A percentile compares a stretch with the other conserved stretches of the same genome.
These are phyloP conservation scores for Rhamnella rubrinervis DNA, from an alignment of 331 rosid species.

Conservation along the genomic window DNA sequence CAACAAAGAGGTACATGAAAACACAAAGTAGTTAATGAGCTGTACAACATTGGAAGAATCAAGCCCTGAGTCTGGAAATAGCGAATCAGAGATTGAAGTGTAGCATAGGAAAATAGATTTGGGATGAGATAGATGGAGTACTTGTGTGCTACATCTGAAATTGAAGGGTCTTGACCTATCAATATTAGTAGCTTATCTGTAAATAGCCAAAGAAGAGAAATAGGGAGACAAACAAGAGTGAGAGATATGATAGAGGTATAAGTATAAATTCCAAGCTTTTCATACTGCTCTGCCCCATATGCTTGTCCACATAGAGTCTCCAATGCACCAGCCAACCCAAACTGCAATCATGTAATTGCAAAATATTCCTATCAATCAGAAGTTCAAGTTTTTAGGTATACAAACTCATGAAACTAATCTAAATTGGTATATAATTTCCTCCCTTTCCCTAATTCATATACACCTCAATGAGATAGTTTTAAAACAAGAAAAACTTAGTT, in stretches of 20 bases:
- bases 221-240: conserved; percentile 20
- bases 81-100: conserved; percentile 24
- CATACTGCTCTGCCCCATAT: conserved; percentile 26
- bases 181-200: conserved; percentile 12
- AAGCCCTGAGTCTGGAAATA: conserved; percentile 26
- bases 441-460: too few relatives aligned
- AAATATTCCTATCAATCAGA: too few relatives aligned
- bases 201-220: conserved; percentile 22
- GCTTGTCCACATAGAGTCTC: conserved; percentile 24
- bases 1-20: conserved; percentile 25
- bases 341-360: not conserved
- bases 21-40: conserved; percentile 9
- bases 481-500: too few relatives aligned
- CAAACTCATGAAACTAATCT: too few relatives aligned
- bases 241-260: conserved; percentile 24
- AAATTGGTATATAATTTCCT: too few relatives aligned
- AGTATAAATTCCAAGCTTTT: conserved; percentile 29
- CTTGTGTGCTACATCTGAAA: conserved; percentile 5
- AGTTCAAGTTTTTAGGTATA: too few relatives aligned
- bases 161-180: conserved; percentile 23
- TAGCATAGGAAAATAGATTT: conserved; percentile 6
- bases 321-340: conserved; percentile 19
- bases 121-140: conserved; percentile 24
- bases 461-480: too few relatives aligned
- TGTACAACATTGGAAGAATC: conserved; percentile 22